Evolutionary conservation across 2,329 filamentous ascomycete genomes (phyloP).

Genomic region (Penicillium sp.): DNA sequence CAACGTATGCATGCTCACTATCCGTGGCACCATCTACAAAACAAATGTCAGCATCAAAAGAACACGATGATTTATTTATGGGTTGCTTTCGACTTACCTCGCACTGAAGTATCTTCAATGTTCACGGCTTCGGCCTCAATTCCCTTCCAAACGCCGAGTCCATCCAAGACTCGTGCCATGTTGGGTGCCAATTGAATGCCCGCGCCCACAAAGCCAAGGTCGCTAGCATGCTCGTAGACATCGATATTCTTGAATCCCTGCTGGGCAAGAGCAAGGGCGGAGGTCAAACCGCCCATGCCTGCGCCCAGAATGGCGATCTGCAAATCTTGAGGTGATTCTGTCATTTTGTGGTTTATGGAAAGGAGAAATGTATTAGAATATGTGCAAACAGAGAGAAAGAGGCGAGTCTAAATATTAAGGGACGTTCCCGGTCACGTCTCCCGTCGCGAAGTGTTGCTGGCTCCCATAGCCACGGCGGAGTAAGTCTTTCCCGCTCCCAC

Average conservation of each 20-base stretch:
- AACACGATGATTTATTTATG: too few relatives aligned
- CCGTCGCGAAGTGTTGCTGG: not conserved
- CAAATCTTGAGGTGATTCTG: constrained; percentile 33
- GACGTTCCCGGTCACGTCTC: constrained; percentile 10
- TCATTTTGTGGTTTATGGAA: constrained; percentile 23
- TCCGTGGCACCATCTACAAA: constrained; percentile 65
- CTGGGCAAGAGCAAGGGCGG: constrained; percentile 72
- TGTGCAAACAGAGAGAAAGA: not conserved
- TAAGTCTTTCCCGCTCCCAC: constrained; percentile 30
- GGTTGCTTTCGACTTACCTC: constrained; percentile 50
- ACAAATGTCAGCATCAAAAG: not conserved
- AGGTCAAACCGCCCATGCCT: constrained; percentile 76
- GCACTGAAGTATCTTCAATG: constrained; percentile 71
- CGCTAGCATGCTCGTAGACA: constrained; percentile 72
- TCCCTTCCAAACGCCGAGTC: constrained; percentile 69
- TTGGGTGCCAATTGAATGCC: constrained; percentile 85
- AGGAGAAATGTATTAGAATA: not conserved
- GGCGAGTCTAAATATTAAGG: not conserved
- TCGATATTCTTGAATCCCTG: constrained; percentile 73
- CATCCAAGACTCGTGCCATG: constrained; percentile 74
- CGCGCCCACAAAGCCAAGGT: constrained; percentile 78
- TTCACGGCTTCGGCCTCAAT: constrained; percentile 73
- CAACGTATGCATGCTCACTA: constrained; percentile 69
- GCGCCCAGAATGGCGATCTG: constrained; percentile 53
- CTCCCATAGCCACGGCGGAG: constrained; percentile 17